A percentile compares a stretch with the other conserved stretches of the same genome.
Evolutionary conservation across 1,139 yeast genomes (phyloP).

Genomic region (Tardiomyces blankii): DNA sequence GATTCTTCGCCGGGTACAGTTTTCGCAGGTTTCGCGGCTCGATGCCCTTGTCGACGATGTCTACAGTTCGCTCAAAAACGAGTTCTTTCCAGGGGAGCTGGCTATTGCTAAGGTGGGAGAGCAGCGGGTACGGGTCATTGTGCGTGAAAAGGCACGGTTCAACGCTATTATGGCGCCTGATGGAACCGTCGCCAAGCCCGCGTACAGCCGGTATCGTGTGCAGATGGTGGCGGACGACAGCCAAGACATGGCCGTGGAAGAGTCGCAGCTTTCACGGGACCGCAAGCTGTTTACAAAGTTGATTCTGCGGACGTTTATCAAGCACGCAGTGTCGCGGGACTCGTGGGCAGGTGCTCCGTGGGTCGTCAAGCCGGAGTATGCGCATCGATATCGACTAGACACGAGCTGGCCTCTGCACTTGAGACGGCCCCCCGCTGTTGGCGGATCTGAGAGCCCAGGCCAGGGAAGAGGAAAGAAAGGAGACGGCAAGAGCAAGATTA

Average conservation of each 20-base stretch:
- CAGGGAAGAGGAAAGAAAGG: background rate
- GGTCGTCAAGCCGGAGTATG: slow-evolving; percentile 77
- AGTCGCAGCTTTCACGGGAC: slow-evolving; percentile 65
- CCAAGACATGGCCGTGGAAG: slow-evolving; percentile 37
- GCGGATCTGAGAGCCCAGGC: too few species aligned
- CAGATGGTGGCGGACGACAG: slow-evolving; percentile 37
- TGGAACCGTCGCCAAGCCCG: slow-evolving; percentile 21
- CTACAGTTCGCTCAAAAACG: slow-evolving; percentile 54
- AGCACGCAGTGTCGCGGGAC: slow-evolving; percentile 72
- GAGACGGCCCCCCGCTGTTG: slow-evolving; percentile 3
- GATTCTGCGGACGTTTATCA: slow-evolving; percentile 79
- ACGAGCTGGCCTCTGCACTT: slow-evolving; percentile 24
- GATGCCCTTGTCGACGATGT: slow-evolving; percentile 84
- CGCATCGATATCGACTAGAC: slow-evolving; percentile 26
- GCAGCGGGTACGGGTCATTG: slow-evolving; percentile 35
- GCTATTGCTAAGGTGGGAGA: slow-evolving; percentile 46
- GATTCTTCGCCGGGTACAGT: slow-evolving; percentile 71
- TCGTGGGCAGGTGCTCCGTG: slow-evolving; percentile 91
- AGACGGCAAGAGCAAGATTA: background rate
- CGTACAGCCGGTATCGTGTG: slow-evolving; percentile 62
- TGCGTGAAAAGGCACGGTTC: slow-evolving; percentile 42
- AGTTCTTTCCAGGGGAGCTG: slow-evolving; percentile 85
- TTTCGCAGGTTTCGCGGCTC: slow-evolving; percentile 70
- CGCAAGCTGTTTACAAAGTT: slow-evolving; percentile 83
- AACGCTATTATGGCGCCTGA: slow-evolving; percentile 25